Evolutionary conservation across 345 rosid species (phyloP), one percentile per base, ranked within the genome.

Genomic region (Balakata baccata): DNA sequence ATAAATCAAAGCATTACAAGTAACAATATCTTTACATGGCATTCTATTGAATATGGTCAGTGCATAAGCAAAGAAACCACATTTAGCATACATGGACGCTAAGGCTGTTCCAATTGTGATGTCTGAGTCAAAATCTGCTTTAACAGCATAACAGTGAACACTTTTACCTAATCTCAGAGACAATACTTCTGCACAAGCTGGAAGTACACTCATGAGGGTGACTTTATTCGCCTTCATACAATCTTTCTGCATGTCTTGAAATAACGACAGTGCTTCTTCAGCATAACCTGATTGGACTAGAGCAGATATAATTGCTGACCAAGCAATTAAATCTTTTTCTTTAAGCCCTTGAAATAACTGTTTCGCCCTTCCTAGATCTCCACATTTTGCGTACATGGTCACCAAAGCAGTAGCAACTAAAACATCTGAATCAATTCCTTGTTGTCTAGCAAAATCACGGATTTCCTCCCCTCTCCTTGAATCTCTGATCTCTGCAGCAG

Each of bases 1-100:
- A 78, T 85, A 81, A 47, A 89, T 83, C 59, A 89, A 75, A 74
- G 89, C 85, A 74, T 89, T 89, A 86, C 84, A 89, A 11, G 88
- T 79, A 56, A 80, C 87, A 17, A 80, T 75, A 84, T 89, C 94
- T 82, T 86, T 84, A 66, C 71, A 51, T 0, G 74, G 80, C 80
- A 85, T 81, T 74, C 77, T 85, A 73, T 77, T 74, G 66, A 89
- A 87, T 52, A 79, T 66, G 58, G 65, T 78, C 25, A 74, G 68
- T 3, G 91, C 86, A 3, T 62, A 67, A 67, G 74, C n/a, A 74
- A 85, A 80, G 53, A 66, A 79, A 57, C 89, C 81, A 49, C 84
- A 68, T 79, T 84, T 89, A 4, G 86, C 84, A 77, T 87, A 89
- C 91, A 89, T 85, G 39, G 90, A 87, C 23, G 85, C 72, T 59